Base-by-base conservation (phyloP, 345 rosid genomes). In the Arabis alpina region DNA sequence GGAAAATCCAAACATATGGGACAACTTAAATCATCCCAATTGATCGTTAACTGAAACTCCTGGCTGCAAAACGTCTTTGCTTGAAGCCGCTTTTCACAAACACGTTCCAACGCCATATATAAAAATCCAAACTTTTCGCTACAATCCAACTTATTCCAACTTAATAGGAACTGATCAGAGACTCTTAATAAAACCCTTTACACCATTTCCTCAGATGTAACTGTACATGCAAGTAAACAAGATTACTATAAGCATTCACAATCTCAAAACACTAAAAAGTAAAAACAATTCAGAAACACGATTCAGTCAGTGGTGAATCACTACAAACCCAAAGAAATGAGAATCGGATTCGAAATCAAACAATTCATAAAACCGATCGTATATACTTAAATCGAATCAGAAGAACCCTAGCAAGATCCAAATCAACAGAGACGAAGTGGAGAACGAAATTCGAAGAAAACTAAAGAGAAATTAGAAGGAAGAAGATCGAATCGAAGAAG, bases 1-100 rank as follows among this genome's bases (percentile, higher is more conserved):
- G 99, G 99, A 71, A 68, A 86, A 72, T 94, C 95, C 76, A 91
- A 85, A 74, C 99, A 94, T 79, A 94, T 91, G 15, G 96, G 99
- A 69, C 97, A 94, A 61, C 52, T 78, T 76, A 89, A 90, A 71
- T 89, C 89, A 51, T 88, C 96, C 93, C 86, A 87, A 51, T 82
- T 81, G 43, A 76, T 77, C 71, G 59, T 81, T 72, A 87, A 70
- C 76, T 71, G 82, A 86, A 79, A 65, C 73, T 86, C 88, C 61
- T 76, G 84, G 67, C 66, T 61, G 54, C 57, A 71, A 28, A 72
- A 65, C 27, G 64, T 61, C 61, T 75, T 72, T n/a, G 66, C 63
- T 65, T 24, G 76, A 39, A 40, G 56, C 61, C 70, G 78, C 49
- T 81, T 79, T 56, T 64, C 79, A 57, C 68, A 75, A 75, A 63